Percentiles rank a stretch among this genome's conserved stretches.
phyloP scores from a whole-genome alignment of 495 filamentous ascomycete species.

The Pseudevernia furfuracea region DNA sequence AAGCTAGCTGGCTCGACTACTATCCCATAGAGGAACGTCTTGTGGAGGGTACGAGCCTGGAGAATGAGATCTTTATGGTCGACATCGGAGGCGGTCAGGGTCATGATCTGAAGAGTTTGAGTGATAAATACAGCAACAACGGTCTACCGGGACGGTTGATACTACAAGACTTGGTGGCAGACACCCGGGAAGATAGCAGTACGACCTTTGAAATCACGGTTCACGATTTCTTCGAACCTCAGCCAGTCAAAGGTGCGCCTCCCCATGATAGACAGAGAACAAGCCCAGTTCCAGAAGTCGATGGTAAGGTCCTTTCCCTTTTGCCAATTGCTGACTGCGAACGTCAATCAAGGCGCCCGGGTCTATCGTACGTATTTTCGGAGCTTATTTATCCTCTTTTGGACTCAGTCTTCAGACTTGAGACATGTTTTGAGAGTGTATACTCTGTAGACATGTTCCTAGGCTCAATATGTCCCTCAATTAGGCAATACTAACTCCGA shows the following conservation, averaged over 20 bases:
- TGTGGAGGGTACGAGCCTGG: conserved; percentile 18
- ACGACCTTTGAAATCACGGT: conserved; percentile 22
- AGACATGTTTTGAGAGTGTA: no score
- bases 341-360: conserved; percentile 24
- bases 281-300: not conserved
- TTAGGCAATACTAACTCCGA: no score
- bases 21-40: conserved; percentile 35
- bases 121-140: conserved; percentile 25
- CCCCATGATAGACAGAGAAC: not conserved
- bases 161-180: conserved; percentile 25
- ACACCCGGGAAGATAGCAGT: not conserved
- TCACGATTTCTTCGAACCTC: conserved; percentile 29
- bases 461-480: no score
- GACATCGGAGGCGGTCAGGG: conserved; percentile 27
- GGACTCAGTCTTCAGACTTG: no score
- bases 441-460: no score
- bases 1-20: conserved; percentile 35
- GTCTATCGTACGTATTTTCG: no score
- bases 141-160: conserved; percentile 21
- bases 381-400: no score
- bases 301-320: not conserved
- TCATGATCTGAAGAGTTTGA: conserved; percentile 24
- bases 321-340: not conserved
- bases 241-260: conserved; percentile 31
- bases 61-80: conserved; percentile 30